A percentile compares a stretch with the other conserved stretches of the same genome.
phyloP scores from a whole-genome alignment of 495 filamentous ascomycete species.

The Penicillium dipodomyicola region DNA sequence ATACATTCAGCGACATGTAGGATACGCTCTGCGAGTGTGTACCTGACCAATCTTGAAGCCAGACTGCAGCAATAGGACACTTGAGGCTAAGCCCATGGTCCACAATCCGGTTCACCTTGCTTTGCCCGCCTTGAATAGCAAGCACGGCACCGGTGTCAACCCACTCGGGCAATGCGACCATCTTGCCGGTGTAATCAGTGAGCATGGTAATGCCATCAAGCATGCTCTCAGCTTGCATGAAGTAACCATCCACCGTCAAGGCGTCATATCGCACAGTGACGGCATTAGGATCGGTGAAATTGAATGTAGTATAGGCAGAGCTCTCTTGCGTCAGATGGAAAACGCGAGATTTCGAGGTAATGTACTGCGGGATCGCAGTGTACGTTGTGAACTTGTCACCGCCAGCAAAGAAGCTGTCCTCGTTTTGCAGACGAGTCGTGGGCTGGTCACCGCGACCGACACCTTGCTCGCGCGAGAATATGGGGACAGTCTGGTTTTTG shows the following conservation, averaged over 20 bases:
- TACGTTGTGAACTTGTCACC: slow-evolving; percentile 28
- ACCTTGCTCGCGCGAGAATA: slow-evolving; percentile 30
- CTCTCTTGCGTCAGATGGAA: slow-evolving; percentile 25
- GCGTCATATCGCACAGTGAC: slow-evolving; percentile 27
- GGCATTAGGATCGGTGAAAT: slow-evolving; percentile 17
- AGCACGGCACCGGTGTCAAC: slow-evolving; percentile 24
- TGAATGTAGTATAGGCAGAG: slow-evolving; percentile 27
- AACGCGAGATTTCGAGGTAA: slow-evolving; percentile 20
- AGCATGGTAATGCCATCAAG: slow-evolving; percentile 25
- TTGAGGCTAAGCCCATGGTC: slow-evolving; percentile 15
- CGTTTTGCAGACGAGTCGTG: slow-evolving; percentile 19
- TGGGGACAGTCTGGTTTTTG: slow-evolving; percentile 30
- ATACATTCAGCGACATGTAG: slow-evolving; percentile 24
- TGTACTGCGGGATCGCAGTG: slow-evolving; percentile 25
- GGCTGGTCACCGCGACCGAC: slow-evolving; percentile 32
- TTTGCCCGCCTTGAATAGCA: slow-evolving; percentile 27
- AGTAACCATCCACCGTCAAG: slow-evolving; percentile 17
- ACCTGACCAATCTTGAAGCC: slow-evolving; percentile 29
- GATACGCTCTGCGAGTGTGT: slow-evolving; percentile 27
- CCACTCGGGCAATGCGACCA: slow-evolving; percentile 24
- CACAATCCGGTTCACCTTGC: slow-evolving; percentile 25
- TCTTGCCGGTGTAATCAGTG: slow-evolving; percentile 25
- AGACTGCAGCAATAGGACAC: slow-evolving; percentile 26
- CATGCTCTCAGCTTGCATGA: slow-evolving; percentile 26
- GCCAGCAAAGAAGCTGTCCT: slow-evolving; percentile 27